Percentiles rank a stretch among this genome's conserved stretches.
phyloP scores from a whole-genome alignment of 805 yeast genomes.

The Metschnikowia shivogae region DNA sequence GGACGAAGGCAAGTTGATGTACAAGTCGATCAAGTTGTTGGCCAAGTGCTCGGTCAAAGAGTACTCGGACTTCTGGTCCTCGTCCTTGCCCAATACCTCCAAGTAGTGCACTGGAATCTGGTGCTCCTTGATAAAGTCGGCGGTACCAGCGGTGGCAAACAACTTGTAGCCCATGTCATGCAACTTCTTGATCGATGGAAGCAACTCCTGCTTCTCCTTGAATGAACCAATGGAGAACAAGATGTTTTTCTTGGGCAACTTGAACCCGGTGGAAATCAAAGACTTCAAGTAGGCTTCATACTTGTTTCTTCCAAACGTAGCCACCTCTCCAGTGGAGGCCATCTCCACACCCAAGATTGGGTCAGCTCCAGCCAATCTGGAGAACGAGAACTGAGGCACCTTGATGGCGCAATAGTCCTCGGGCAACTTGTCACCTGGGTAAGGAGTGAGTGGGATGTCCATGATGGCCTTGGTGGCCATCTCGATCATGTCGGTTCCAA shows the following conservation, averaged over 20 bases:
- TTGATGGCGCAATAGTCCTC: slow-evolving; percentile 93
- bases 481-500: slow-evolving; percentile 93
- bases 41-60: slow-evolving; percentile 96
- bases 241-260: slow-evolving; percentile 90
- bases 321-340: slow-evolving; percentile 99
- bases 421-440: slow-evolving; percentile 85
- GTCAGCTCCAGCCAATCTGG: slow-evolving; percentile 95
- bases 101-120: slow-evolving; percentile 90
- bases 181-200: slow-evolving; percentile 80
- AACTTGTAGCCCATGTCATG: slow-evolving; percentile 81
- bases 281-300: slow-evolving; percentile 97
- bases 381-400: slow-evolving; percentile 97
- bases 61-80: slow-evolving; percentile 84
- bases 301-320: slow-evolving; percentile 92
- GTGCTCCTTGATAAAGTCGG: slow-evolving; percentile 95
- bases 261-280: slow-evolving; percentile 91
- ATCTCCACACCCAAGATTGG: slow-evolving; percentile 97
- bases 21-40: slow-evolving; percentile 90
- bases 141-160: slow-evolving; percentile 98
- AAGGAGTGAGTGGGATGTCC: slow-evolving; percentile 83
- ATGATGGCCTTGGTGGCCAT: slow-evolving; percentile 94
- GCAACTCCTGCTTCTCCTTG: slow-evolving; percentile 90
- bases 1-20: slow-evolving; percentile 93
- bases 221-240: slow-evolving; percentile 91
- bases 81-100: slow-evolving; percentile 74